Conservation (phyloP, 1,284 basidiomycete genomes). For the Leccinum insolens region DNA sequence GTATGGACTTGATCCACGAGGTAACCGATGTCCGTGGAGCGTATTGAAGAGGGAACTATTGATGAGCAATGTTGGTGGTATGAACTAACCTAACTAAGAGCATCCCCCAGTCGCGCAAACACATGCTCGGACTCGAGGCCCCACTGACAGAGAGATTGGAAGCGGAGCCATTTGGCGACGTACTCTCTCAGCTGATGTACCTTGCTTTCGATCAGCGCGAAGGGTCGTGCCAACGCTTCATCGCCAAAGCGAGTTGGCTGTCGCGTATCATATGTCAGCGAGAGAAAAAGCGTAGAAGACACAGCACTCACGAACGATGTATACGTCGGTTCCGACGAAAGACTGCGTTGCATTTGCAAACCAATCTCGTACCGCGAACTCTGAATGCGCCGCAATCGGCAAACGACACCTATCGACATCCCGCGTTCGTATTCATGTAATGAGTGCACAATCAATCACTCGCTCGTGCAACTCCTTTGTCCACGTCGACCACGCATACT, state of each 20-base stretch:
- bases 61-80: too few species aligned
- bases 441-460: slow-evolving; percentile 35
- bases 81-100: slow-evolving; percentile 44
- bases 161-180: slow-evolving; percentile 97
- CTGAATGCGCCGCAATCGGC: slow-evolving; percentile 85
- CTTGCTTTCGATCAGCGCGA: slow-evolving; percentile 87
- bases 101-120: slow-evolving; percentile 93
- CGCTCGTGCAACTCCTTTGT: slow-evolving; percentile 87
- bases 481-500: slow-evolving; percentile 92
- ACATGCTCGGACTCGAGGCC: slow-evolving; percentile 97
- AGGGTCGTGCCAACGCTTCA: slow-evolving; percentile 79
- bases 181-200: slow-evolving; percentile 87
- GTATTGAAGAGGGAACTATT: too few species aligned
- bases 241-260: slow-evolving; percentile 81
- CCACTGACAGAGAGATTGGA: slow-evolving; percentile 89
- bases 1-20: too few species aligned
- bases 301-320: slow-evolving; percentile 72
- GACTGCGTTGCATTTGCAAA: slow-evolving; percentile 76
- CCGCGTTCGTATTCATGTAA: background rate
- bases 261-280: slow-evolving; percentile 2
- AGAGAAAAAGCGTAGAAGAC: background rate
- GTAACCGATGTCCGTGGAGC: too few species aligned
- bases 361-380: slow-evolving; percentile 97
- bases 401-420: slow-evolving; percentile 71
- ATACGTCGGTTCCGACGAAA: slow-evolving; percentile 73